phyloP scores from a whole-genome alignment of 2,329 filamentous ascomycete species.

The Mariannaea elegans region DNA sequence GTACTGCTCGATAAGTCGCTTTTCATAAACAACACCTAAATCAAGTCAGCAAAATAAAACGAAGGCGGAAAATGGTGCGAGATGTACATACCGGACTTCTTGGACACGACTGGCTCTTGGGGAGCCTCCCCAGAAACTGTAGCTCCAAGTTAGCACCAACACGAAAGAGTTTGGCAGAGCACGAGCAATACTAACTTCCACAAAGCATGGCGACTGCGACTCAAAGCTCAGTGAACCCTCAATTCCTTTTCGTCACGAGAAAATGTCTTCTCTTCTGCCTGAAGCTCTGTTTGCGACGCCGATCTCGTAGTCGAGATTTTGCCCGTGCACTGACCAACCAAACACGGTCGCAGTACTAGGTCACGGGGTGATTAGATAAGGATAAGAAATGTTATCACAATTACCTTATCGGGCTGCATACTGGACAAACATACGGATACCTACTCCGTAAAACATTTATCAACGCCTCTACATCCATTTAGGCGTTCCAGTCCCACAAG shows the following conservation, averaged over 20 bases:
- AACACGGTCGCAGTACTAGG: slow-evolving; percentile 22
- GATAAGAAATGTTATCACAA: slow-evolving; percentile 17
- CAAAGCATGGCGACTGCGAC: slow-evolving; percentile 55
- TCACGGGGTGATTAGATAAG: slow-evolving; percentile 45
- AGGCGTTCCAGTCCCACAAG: no score
- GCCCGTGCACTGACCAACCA: slow-evolving; percentile 42
- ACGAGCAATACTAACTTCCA: slow-evolving; percentile 50
- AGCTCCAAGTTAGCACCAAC: slow-evolving; percentile 27
- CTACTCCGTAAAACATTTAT: no score
- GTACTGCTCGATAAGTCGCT: slow-evolving; percentile 92
- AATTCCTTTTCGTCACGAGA: slow-evolving; percentile 42
- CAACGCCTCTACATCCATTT: no score
- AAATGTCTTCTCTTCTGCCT: slow-evolving; percentile 29
- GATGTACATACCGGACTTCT: slow-evolving; percentile 80
- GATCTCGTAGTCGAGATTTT: slow-evolving; percentile 43
- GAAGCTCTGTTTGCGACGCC: slow-evolving; percentile 39
- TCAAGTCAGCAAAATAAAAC: slow-evolving; percentile 22
- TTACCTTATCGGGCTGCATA: not conserved
- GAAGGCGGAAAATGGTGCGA: not conserved
- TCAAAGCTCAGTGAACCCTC: slow-evolving; percentile 39
- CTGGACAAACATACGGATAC: no score
- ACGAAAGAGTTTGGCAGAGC: not conserved
- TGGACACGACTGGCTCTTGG: slow-evolving; percentile 92
- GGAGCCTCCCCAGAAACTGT: slow-evolving; percentile 96
- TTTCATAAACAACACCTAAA: slow-evolving; percentile 89